phyloP scores from a whole-genome alignment of 2,329 filamentous ascomycete genomes.

The Dactylonectria macrodidyma region DNA sequence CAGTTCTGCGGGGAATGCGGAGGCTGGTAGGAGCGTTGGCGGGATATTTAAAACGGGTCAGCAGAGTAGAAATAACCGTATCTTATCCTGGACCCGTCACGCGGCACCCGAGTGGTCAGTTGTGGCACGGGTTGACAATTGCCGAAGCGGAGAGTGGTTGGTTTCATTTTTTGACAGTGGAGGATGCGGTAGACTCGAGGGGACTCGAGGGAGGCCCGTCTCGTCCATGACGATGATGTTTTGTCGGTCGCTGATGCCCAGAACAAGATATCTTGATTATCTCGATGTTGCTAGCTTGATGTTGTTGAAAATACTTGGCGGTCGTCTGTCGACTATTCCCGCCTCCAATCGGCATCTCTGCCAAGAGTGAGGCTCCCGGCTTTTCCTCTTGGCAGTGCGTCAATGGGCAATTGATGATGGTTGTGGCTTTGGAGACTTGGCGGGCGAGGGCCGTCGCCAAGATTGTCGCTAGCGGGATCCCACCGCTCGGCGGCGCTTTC shows the following conservation, averaged over 20 bases:
- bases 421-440: background rate
- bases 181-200: too few species aligned
- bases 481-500: background rate
- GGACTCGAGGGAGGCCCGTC: too few species aligned
- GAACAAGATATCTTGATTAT: background rate
- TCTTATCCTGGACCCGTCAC: conserved; percentile 12
- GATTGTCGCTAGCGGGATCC: background rate
- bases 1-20: conserved; percentile 25
- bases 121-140: conserved; percentile 3
- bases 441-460: background rate
- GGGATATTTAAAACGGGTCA: background rate
- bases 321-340: conserved; percentile 36
- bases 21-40: background rate
- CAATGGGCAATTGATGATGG: background rate
- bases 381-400: conserved; percentile 34
- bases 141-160: background rate
- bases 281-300: background rate
- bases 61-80: conserved; percentile 25
- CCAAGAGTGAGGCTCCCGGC: conserved; percentile 38
- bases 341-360: conserved; percentile 39
- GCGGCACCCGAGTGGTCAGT: background rate
- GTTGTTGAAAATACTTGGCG: background rate
- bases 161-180: too few species aligned
- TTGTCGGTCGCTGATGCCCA: background rate
- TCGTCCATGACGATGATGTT: background rate